Base-by-base conservation (phyloP, 129 eudicot genomes). In the Tagetes patula region DNA sequence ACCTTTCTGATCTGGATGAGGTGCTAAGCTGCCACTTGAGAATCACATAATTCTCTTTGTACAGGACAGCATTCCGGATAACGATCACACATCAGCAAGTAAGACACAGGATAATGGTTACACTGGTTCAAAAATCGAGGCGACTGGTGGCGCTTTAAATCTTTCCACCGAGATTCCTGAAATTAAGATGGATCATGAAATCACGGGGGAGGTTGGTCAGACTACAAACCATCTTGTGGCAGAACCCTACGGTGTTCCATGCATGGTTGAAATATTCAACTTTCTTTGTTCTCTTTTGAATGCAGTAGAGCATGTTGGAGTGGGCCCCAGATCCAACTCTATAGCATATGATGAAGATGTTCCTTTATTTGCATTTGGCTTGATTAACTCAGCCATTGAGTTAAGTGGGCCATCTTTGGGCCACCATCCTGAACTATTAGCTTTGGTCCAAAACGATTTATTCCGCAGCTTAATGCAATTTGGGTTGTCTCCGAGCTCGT, bases 281-380 rank as follows among this genome's bases (percentile, higher is more conserved):
- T 90, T 90, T 72, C 80, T 90, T 3, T 90, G 96, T 65, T 90
- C 96, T 14, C 86, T 90, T 65, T 74, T 90, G 69, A 90, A 87
- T 74, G 91, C 82, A 30, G 81, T 83, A 27, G 94, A 90, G 27
- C 70, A 80, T 40, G 68, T 69, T 67, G 94, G 85, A 48, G 76
- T 77, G 40, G 84, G 84, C 48, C 87, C 89, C 3, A 65, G 91
- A 65, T 78, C 88, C 14, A 90, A 87, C 76, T 82, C 91, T 12
- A 54, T 90, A 72, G 89, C 91, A 40, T 87, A 83, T 47, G 91
- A 90, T 67, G 96, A 90, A 81, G 96, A 90, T 58, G 96, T 87
- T 32, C 96, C 96, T 34, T 79, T 90, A 37, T 90, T 90, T 78
- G 89, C 96, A 20, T 74, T 90, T 41, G 91, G 96, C 67, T 69